A percentile compares a stretch with the other conserved stretches of the same genome.
These are phyloP conservation scores for Candida ascalaphidarum DNA, from an alignment of 805 yeast species.

Conservation along the genomic window DNA sequence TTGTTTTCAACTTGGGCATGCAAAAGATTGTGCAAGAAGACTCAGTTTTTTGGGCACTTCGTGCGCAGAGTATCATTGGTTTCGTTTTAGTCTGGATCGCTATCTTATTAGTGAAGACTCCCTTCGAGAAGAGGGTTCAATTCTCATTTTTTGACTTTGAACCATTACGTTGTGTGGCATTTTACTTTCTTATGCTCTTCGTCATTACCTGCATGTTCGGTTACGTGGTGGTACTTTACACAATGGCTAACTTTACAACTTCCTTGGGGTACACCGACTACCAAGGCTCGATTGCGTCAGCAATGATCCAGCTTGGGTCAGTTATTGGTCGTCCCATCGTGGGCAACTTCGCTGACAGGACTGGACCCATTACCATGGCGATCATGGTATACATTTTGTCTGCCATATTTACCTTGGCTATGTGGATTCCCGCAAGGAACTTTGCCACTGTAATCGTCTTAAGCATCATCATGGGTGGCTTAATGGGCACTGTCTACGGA, in stretches of 20 bases:
- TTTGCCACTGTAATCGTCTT: conserved; percentile 47
- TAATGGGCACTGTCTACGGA: conserved; percentile 59
- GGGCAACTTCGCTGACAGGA: conserved; percentile 10
- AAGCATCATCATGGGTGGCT: conserved; percentile 42
- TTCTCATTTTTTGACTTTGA: conserved; percentile 6
- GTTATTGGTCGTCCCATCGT: conserved; percentile 12
- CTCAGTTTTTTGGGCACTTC: conserved; percentile 41
- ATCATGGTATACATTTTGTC: conserved; percentile 8
- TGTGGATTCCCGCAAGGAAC: conserved; percentile 28
- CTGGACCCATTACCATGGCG: conserved; percentile 10
- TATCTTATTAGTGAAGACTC: conserved; percentile 7
- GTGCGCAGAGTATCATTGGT: conserved; percentile 27
- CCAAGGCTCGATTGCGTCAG: conserved; percentile 17
- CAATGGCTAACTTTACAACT: conserved; percentile 14
- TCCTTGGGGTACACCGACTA: conserved; percentile 12
- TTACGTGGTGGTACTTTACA: conserved; percentile 15
- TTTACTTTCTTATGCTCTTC: conserved; percentile 9
- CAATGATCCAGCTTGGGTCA: conserved; percentile 16
- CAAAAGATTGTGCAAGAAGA: conserved; percentile 29
- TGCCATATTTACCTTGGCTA: conserved; percentile 11
- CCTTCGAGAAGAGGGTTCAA: conserved; percentile 5
- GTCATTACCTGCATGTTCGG: conserved; percentile 15
- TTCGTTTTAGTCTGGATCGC: conserved; percentile 7
- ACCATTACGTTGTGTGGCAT: conserved; percentile 6
- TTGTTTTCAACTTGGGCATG: conserved; percentile 40